Base-by-base conservation (phyloP, 1,284 basidiomycete species). In the Inonotus hispidus region DNA sequence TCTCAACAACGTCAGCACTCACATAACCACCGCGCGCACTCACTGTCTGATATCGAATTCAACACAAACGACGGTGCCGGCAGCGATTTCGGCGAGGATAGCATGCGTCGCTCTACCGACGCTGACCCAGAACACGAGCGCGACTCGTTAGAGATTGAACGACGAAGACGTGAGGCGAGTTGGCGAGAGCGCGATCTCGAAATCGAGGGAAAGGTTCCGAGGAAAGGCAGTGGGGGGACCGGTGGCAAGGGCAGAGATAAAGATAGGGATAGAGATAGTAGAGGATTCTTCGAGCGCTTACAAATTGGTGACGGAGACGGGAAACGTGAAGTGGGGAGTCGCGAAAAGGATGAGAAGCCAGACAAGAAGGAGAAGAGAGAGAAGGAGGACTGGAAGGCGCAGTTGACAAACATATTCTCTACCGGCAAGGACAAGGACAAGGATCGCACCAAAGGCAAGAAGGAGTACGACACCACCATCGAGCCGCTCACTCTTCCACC, bases 371-470 rank as follows among this genome's bases (percentile, higher is more conserved):
- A 76, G 63, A 50, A 27, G 32, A 59, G 79, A 77, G 67, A 79
- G 77, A 62, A 58, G 35, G 60, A 58, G 16, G 58, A 60, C 25
- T 50, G 52, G 62, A 63, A 60, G 35, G 38, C 46, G 16, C 60
- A 58, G 38, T 62, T 59, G 75, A 77, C 0, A 82, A 85, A 66
- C 84, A 84, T 85, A 78, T 77, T 53, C 71, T 75, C 58, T 75
- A 72, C 70, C 60, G 53, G 72, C 7, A 68, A 72, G 38, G 73
- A 75, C 7, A 71, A 61, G 63, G 74, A 73, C 25, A 71, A 57
- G 23, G 57, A 58, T 11, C 46, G 60, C 19, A 21, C 39, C 5
- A 52, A 47, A 32, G 27, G 45, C 41, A 61, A 47, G 45, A 60
- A 37, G 27, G 53, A 60, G 11, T 21, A 38, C 29, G 43, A 56